Conservation (phyloP, 129 eudicot species). For the Chrysanthemum lavandulifolium region DNA sequence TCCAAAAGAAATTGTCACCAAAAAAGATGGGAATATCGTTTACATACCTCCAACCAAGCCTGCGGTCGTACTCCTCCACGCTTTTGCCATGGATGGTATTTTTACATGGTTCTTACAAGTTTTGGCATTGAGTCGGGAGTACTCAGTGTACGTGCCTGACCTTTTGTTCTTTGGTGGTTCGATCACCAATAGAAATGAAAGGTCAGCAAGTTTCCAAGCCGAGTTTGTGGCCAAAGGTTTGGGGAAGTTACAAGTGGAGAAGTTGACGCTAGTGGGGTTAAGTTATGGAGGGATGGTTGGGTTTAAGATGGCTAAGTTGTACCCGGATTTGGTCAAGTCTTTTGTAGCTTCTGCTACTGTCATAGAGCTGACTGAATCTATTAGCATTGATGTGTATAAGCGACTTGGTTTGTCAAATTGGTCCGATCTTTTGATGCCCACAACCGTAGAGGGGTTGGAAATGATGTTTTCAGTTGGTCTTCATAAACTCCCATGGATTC, state of each 20-base stretch:
- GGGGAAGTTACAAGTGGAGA: conserved; percentile 3
- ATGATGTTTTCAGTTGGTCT: conserved; percentile 1
- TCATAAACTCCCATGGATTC: conserved; percentile 18
- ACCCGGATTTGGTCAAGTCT: conserved; percentile 15
- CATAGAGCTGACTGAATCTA: conserved; percentile 7
- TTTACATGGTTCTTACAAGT: conserved; percentile 13
- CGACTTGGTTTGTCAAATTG: not conserved
- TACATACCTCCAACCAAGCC: conserved; percentile 8
- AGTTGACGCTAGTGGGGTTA: conserved; percentile 7
- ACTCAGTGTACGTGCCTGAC: conserved; percentile 11
- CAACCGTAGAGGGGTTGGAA: not conserved
- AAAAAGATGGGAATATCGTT: not conserved
- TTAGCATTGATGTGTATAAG: not conserved
- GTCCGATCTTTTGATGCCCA: conserved; percentile 9
- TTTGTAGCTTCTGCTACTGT: not conserved
- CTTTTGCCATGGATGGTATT: conserved; percentile 6
- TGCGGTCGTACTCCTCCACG: conserved; percentile 6
- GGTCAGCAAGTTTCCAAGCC: conserved; percentile 10
- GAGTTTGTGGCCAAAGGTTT: conserved; percentile 8
- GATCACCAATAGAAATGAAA: not conserved
- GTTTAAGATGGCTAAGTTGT: conserved; percentile 16
- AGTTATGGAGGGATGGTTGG: conserved; percentile 18
- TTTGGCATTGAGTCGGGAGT: not conserved
- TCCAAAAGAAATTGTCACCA: conserved; percentile 10
- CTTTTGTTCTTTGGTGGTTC: conserved; percentile 14